Evolutionary conservation across 495 filamentous ascomycete genomes (phyloP).

Genomic region (Jackrogersella minutella): DNA sequence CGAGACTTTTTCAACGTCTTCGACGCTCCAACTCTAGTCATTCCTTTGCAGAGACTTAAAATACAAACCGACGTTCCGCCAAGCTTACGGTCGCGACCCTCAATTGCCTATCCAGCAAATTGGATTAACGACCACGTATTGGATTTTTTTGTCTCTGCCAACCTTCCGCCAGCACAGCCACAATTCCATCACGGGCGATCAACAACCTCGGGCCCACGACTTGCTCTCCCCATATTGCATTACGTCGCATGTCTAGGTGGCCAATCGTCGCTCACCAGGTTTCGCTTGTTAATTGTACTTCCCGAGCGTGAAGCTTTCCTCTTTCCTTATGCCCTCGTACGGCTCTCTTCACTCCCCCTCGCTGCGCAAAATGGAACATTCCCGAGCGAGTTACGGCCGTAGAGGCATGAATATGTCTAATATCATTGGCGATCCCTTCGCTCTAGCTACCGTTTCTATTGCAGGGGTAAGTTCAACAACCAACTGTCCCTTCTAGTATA

Average conservation of each 20-base stretch:
- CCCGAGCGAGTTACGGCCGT: constrained; percentile 63
- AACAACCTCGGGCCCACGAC: constrained; percentile 23
- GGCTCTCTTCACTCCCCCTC: constrained; percentile 77
- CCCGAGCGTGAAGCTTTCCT: constrained; percentile 25
- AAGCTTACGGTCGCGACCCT: constrained; percentile 7
- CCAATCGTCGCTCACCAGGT: constrained; percentile 25
- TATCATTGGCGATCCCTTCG: constrained; percentile 95
- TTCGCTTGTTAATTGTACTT: constrained; percentile 27
- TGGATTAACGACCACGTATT: constrained; percentile 7
- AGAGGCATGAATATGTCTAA: constrained; percentile 79
- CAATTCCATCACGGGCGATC: constrained; percentile 21
- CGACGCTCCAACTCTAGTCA: constrained; percentile 32
- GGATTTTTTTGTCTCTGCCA: constrained; percentile 5
- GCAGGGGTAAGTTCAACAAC: constrained; percentile 71
- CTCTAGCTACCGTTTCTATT: constrained; percentile 92
- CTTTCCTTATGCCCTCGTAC: constrained; percentile 74
- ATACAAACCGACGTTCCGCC: constrained; percentile 10
- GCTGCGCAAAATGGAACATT: constrained; percentile 80
- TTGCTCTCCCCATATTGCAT: constrained; percentile 23
- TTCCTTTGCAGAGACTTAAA: constrained; percentile 32
- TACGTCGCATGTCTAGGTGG: constrained; percentile 21
- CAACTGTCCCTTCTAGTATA: background rate
- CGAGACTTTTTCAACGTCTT: background rate
- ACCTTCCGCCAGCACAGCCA: constrained; percentile 32
- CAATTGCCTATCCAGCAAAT: constrained; percentile 8